A percentile compares a stretch with the other conserved stretches of the same genome.
phyloP scores from a whole-genome alignment of 2,329 filamentous ascomycete species.

The Sporothrix inflata region DNA sequence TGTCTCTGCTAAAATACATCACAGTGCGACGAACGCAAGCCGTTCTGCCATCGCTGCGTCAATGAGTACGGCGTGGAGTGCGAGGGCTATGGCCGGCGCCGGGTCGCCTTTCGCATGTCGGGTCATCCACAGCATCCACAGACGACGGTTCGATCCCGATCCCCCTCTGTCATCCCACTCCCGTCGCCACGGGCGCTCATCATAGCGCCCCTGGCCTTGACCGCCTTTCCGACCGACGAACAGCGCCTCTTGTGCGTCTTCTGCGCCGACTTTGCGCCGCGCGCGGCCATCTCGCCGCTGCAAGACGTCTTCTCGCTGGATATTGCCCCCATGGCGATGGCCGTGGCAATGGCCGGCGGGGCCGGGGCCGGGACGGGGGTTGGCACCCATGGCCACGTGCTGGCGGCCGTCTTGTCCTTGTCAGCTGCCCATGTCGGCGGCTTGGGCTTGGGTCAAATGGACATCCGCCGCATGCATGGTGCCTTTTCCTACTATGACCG shows the following conservation, averaged over 20 bases:
- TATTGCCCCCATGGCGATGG: background rate
- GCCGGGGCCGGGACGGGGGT: no score
- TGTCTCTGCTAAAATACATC: background rate
- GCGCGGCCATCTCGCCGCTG: background rate
- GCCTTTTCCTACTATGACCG: background rate
- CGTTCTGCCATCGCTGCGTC: background rate
- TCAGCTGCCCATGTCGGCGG: background rate
- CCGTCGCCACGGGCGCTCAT: background rate
- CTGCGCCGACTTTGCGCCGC: constrained; percentile 6
- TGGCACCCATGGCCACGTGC: background rate
- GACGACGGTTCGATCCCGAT: background rate
- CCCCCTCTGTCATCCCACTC: background rate
- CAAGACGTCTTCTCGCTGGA: constrained; percentile 3
- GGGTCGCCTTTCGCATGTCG: background rate
- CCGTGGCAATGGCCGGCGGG: background rate
- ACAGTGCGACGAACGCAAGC: background rate
- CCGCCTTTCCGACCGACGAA: background rate
- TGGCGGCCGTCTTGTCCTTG: background rate
- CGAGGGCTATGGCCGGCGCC: background rate
- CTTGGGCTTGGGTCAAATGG: background rate
- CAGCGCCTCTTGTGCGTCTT: background rate
- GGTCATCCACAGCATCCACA: background rate
- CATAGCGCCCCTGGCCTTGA: background rate
- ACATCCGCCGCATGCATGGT: background rate
- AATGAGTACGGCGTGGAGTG: background rate